Percentiles rank a stretch among this genome's conserved stretches.
phyloP scores from a whole-genome alignment of 2,329 filamentous ascomycete genomes.

The Diplodia intermedia region DNA sequence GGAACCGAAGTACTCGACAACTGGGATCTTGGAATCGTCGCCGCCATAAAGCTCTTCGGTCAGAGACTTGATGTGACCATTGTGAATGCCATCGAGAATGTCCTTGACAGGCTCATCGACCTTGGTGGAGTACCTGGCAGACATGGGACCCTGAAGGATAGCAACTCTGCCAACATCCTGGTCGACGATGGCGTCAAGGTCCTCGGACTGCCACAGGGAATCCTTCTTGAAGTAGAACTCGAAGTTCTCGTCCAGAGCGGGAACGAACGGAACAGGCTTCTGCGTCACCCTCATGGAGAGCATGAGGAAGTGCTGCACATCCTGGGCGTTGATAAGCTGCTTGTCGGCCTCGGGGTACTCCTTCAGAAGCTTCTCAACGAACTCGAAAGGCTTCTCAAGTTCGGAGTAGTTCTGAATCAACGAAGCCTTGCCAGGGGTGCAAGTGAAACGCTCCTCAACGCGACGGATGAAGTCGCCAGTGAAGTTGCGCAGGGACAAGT shows the following conservation, averaged over 20 bases:
- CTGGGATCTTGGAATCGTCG: slow-evolving; percentile 76
- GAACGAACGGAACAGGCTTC: slow-evolving; percentile 97
- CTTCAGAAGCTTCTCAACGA: slow-evolving; percentile 78
- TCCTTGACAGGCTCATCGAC: slow-evolving; percentile 95
- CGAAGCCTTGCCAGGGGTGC: slow-evolving; percentile 73
- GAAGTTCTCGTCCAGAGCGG: slow-evolving; percentile 93
- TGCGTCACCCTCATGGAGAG: slow-evolving; percentile 90
- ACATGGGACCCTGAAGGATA: slow-evolving; percentile 93
- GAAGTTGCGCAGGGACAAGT: slow-evolving; percentile 76
- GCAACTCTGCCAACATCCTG: slow-evolving; percentile 96
- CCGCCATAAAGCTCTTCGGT: slow-evolving; percentile 80
- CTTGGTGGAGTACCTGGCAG: slow-evolving; percentile 85
- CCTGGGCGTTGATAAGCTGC: slow-evolving; percentile 97
- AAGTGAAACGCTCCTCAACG: slow-evolving; percentile 93
- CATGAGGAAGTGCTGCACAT: slow-evolving; percentile 94
- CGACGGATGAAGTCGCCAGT: slow-evolving; percentile 96
- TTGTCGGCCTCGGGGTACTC: slow-evolving; percentile 85
- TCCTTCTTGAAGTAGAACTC: slow-evolving; percentile 99
- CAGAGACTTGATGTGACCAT: slow-evolving; percentile 82
- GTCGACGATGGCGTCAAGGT: slow-evolving; percentile 91
- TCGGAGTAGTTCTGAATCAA: slow-evolving; percentile 90
- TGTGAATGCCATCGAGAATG: slow-evolving; percentile 89
- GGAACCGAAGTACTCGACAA: slow-evolving; percentile 94
- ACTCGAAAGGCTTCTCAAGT: slow-evolving; percentile 78
- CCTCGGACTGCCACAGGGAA: slow-evolving; percentile 98